These are phyloP conservation scores for Fusarium nisikadoi DNA, from an alignment of 2,329 filamentous ascomycete genomes.

Conservation along the genomic window DNA sequence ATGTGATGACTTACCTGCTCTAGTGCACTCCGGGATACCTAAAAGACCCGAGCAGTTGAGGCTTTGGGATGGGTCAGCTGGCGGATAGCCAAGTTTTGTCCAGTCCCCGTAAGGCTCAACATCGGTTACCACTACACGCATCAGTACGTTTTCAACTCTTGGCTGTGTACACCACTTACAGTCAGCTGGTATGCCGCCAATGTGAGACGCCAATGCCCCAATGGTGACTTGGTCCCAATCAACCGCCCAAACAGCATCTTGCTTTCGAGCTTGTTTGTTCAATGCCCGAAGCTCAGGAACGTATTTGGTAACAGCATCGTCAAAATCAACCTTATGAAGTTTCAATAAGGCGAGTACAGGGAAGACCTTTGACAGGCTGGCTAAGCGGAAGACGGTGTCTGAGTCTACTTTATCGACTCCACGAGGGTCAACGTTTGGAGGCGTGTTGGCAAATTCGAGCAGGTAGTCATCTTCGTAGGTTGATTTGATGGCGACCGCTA, in stretches of 20 bases:
- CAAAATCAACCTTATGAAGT: background rate
- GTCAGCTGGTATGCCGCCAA: constrained; percentile 7
- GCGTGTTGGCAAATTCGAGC: constrained; percentile 15
- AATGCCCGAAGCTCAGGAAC: constrained; percentile 11
- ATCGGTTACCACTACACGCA: background rate
- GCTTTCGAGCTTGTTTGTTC: constrained; percentile 7
- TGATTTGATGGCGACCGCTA: constrained; percentile 14
- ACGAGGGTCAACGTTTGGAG: constrained; percentile 9
- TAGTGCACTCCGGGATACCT: background rate
- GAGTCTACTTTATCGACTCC: constrained; percentile 10
- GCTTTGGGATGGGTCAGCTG: background rate
- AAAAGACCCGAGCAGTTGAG: constrained; percentile 23
- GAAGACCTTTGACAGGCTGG: constrained; percentile 15
- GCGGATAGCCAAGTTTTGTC: constrained; percentile 1
- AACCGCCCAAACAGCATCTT: constrained; percentile 10
- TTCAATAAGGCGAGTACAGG: constrained; percentile 11
- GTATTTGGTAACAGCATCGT: constrained; percentile 14
- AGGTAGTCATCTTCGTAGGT: constrained; percentile 7
- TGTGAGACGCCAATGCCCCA: constrained; percentile 5
- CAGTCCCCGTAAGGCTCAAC: constrained; percentile 22
- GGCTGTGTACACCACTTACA: rapidly evolving
- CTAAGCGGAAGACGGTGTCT: constrained; percentile 16
- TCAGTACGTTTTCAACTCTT: rapidly evolving
- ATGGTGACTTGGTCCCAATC: constrained; percentile 25
- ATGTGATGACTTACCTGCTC: background rate